Percentiles rank a stretch among this genome's conserved stretches.
Evolutionary conservation across 495 filamentous ascomycete genomes (phyloP).

Genomic region (Lasiosphaeriaceae sp.): DNA sequence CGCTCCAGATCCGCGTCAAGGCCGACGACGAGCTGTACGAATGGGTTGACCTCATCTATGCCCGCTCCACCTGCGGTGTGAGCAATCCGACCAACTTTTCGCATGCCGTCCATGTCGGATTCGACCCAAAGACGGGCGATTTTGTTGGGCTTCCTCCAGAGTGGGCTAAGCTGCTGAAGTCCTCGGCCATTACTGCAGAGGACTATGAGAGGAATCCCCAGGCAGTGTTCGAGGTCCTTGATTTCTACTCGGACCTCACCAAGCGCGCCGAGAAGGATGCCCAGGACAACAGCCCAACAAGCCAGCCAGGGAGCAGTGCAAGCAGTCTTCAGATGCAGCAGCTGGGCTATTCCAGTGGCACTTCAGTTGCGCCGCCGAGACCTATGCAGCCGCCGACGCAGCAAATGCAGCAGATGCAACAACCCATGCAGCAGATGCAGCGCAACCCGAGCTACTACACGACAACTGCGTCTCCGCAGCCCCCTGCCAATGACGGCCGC

Average conservation of each 20-base stretch:
- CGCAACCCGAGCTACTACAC: slow-evolving; percentile 45
- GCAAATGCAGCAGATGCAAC: slow-evolving; percentile 43
- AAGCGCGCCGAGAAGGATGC: slow-evolving; percentile 80
- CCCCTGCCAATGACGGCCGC: slow-evolving; percentile 24
- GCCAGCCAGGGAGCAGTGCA: slow-evolving; percentile 51
- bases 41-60: slow-evolving; percentile 97
- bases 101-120: slow-evolving; percentile 94
- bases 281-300: slow-evolving; percentile 68
- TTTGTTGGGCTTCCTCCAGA: slow-evolving; percentile 91
- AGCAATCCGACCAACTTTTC: slow-evolving; percentile 97
- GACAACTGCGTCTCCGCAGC: slow-evolving; percentile 21
- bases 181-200: slow-evolving; percentile 94
- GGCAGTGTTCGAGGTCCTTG: slow-evolving; percentile 92
- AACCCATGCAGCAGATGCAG: slow-evolving; percentile 45
- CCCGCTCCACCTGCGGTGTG: slow-evolving; percentile 94
- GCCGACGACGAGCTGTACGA: slow-evolving; percentile 94
- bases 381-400: slow-evolving; percentile 40
- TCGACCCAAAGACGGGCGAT: slow-evolving; percentile 87
- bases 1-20: slow-evolving; percentile 84
- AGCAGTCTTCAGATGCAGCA: slow-evolving; percentile 52
- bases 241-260: slow-evolving; percentile 95
- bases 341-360: slow-evolving; percentile 59
- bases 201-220: slow-evolving; percentile 98
- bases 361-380: slow-evolving; percentile 73
- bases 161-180: slow-evolving; percentile 93